Evolutionary conservation across 495 filamentous ascomycete genomes (phyloP), one percentile per base, ranked within the genome.

Genomic region (Penicillium cataractarum): DNA sequence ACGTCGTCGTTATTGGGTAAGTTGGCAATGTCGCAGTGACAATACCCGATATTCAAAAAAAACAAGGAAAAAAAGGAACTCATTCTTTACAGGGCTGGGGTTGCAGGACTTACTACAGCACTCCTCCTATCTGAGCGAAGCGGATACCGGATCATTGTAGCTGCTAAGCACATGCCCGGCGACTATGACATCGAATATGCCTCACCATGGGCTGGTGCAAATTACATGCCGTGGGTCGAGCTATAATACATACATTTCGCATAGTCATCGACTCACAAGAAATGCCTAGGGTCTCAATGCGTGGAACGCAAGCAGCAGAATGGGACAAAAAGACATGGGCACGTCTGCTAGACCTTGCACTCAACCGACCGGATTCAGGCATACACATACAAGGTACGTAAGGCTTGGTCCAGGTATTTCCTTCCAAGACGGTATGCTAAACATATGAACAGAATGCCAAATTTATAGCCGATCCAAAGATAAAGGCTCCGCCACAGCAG

Each of bases 181-280:
- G 93, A 97, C 77, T 96, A 93, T 74, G 91, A 96, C 69, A 87
- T 92, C 62, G 92, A 96, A 82, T 97, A 97, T 68, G 87, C 91
- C 0, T 93, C 90, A 3, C 93, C 93, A 0, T 96, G 90, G 89
- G 93, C 93, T 12, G 93, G 93, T 27, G 93, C 93, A 5, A 95
- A 96, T 71, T 92, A 86, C 58, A 61, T 93, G 56, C 93, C 93
- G 90, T 93, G 65, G 22, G 58, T 31, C 7, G 3, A 31, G 29
- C 3, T 31, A 3, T 31, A 7, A n/a, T n/a, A n/a, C n/a, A n/a
- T n/a, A n/a, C n/a, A n/a, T n/a, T 31, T 31, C 7, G 4, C 7
- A 31, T 7, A 31, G 7, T 4, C 7, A 3, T 31, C 7, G 29
- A 3, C 29, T 31, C n/a, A n/a, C n/a, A n/a, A n/a, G n/a, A n/a